Conservation (phyloP, 345 rosid species). For the Carallia pectinifolia region DNA sequence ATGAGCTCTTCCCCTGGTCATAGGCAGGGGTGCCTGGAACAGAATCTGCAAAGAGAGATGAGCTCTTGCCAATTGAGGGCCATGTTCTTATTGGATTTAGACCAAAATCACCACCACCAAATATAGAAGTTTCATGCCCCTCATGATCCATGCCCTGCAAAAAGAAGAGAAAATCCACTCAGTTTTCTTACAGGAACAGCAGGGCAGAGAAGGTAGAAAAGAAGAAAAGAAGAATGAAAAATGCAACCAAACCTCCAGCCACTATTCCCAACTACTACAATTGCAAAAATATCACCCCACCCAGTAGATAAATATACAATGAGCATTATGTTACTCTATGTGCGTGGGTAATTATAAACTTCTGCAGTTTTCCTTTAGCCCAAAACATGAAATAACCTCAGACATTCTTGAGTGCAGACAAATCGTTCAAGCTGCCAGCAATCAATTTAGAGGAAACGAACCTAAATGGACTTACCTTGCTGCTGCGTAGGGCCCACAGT, state of each 20-base stretch:
- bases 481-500: slow-evolving; percentile 56
- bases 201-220: neutral
- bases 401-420: neutral
- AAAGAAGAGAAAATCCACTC: neutral
- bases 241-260: too few relatives aligned
- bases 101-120: slow-evolving; percentile 62
- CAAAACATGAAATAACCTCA: neutral
- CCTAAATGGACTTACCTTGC: slow-evolving; percentile 43
- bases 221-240: neutral
- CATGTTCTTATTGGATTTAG: slow-evolving; percentile 77
- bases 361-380: neutral
- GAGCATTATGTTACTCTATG: too few relatives aligned
- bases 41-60: slow-evolving; percentile 38
- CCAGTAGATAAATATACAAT: too few relatives aligned
- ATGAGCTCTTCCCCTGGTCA: neutral
- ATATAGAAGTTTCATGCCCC: slow-evolving; percentile 44
- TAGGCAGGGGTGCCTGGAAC: slow-evolving; percentile 16
- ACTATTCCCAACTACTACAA: too few relatives aligned
- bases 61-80: slow-evolving; percentile 34
- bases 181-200: neutral
- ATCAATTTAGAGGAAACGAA: neutral
- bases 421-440: neutral
- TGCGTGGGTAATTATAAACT: too few relatives aligned
- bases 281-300: too few relatives aligned
- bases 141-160: slow-evolving; percentile 57